Conservation (phyloP, 495 filamentous ascomycete species). For the Hypomontagnella monticulosa region DNA sequence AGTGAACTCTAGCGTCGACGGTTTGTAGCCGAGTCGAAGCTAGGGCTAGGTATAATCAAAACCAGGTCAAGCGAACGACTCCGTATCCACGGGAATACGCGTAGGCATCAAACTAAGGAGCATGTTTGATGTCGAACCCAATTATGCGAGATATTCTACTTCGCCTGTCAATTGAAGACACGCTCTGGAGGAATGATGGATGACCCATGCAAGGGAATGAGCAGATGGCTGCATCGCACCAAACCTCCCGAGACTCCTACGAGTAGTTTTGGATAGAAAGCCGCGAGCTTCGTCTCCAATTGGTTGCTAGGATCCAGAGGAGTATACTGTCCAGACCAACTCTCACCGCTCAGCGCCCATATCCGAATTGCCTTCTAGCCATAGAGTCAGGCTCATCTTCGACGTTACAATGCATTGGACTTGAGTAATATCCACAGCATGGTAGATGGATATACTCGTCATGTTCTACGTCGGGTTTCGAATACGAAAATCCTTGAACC, state of each 20-base stretch:
- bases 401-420: background rate
- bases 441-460: background rate
- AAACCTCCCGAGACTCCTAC: background rate
- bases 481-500: slow-evolving; percentile 5
- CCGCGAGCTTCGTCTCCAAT: background rate
- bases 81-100: background rate
- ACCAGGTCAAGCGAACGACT: slow-evolving; percentile 7
- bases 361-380: background rate
- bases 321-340: too few species aligned
- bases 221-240: slow-evolving; percentile 9
- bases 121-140: background rate
- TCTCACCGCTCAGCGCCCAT: background rate
- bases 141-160: background rate
- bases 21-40: slow-evolving; percentile 15
- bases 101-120: background rate
- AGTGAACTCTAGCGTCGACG: slow-evolving; percentile 18
- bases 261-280: background rate
- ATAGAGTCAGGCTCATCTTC: background rate
- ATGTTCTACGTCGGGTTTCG: background rate
- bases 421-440: background rate
- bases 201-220: slow-evolving; percentile 16
- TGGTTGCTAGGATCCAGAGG: background rate
- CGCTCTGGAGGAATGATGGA: slow-evolving; percentile 7
- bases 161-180: background rate
- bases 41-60: slow-evolving; percentile 8